Percentiles rank a stretch among this genome's conserved stretches.
Conservation (phyloP, 2,329 filamentous ascomycete genomes). For the Ophiostoma pallidulum region DNA sequence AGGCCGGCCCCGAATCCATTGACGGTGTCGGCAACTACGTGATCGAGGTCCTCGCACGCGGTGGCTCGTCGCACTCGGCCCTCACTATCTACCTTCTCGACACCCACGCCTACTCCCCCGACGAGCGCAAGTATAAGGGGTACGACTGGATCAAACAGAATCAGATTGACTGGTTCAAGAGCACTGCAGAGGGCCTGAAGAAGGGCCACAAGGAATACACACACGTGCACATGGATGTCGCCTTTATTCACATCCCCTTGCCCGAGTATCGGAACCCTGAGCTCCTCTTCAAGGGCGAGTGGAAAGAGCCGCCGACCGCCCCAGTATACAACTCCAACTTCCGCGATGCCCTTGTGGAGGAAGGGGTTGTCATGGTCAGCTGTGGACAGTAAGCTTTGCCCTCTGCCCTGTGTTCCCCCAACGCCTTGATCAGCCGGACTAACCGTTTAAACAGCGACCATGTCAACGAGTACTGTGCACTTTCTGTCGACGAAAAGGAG, state of each 20-base stretch:
- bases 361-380: conserved; percentile 77
- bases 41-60: conserved; percentile 77
- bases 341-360: conserved; percentile 75
- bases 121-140: conserved; percentile 78
- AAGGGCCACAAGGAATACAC: conserved; percentile 75
- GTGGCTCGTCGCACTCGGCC: conserved; percentile 73
- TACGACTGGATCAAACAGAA: conserved; percentile 96
- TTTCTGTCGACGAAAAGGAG: conserved; percentile 46
- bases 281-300: conserved; percentile 57
- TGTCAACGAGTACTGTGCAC: conserved; percentile 90
- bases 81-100: conserved; percentile 93
- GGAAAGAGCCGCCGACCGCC: conserved; percentile 77
- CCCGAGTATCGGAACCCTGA: conserved; percentile 68
- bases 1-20: conserved; percentile 69
- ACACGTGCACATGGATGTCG: conserved; percentile 87
- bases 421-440: too few species aligned
- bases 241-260: conserved; percentile 94
- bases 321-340: conserved; percentile 89
- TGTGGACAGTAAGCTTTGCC: conserved; percentile 69
- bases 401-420: too few species aligned
- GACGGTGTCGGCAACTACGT: conserved; percentile 94
- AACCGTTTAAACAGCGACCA: conserved; percentile 55
- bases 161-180: conserved; percentile 91
- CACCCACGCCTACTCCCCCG: conserved; percentile 82
- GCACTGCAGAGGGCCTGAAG: conserved; percentile 64